A percentile compares a stretch with the other conserved stretches of the same genome.
These are phyloP conservation scores for Scheffersomyces illinoinensis DNA, from an alignment of 1,139 yeast genomes.

Conservation along the genomic window DNA sequence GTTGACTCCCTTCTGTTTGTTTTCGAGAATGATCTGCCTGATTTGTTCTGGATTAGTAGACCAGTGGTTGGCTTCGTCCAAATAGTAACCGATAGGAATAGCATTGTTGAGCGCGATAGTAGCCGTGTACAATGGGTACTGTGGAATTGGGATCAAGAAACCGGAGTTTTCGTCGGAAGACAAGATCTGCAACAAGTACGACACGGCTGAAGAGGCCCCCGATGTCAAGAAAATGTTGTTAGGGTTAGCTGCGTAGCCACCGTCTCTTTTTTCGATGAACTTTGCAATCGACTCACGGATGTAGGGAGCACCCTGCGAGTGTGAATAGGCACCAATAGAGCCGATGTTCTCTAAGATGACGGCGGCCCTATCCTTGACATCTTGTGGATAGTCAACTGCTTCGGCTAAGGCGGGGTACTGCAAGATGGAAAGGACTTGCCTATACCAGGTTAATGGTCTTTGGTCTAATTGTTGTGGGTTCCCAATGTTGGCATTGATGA, in stretches of 20 bases:
- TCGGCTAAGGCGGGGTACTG: constrained; percentile 76
- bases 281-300: constrained; percentile 78
- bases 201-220: constrained; percentile 93
- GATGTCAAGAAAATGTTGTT: constrained; percentile 79
- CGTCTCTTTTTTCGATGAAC: constrained; percentile 75
- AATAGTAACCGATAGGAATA: constrained; percentile 81
- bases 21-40: constrained; percentile 52
- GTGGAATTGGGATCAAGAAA: constrained; percentile 93
- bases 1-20: constrained; percentile 54
- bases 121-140: constrained; percentile 95
- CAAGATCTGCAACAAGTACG: constrained; percentile 69
- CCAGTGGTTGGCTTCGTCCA: constrained; percentile 83
- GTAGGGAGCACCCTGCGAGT: constrained; percentile 79
- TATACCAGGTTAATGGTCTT: constrained; percentile 89
- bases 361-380: constrained; percentile 73
- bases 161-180: constrained; percentile 71
- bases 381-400: constrained; percentile 54
- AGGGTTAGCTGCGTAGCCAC: constrained; percentile 55
- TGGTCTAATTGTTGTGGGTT: constrained; percentile 97
- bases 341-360: constrained; percentile 61
- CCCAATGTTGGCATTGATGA: constrained; percentile 91
- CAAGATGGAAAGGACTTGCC: constrained; percentile 82
- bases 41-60: constrained; percentile 73
- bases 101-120: constrained; percentile 81
- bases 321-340: constrained; percentile 92